Evolutionary conservation across 768 basidiomycete species (phyloP).

Genomic region (Termitomyces sp.): DNA sequence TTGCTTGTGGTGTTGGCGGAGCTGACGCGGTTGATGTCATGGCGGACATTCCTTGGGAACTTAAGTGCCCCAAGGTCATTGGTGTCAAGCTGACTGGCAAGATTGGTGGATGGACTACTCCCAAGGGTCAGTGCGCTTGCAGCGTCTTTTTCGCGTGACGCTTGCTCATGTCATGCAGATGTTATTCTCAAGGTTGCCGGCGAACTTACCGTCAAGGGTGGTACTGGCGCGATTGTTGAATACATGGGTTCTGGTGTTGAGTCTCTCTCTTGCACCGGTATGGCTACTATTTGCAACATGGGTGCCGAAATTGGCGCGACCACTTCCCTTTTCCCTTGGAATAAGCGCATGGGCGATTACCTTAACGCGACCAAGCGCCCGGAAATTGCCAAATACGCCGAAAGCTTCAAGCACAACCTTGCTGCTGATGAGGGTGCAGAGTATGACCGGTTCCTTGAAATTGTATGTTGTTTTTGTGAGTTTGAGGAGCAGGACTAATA

Average conservation of each 20-base stretch:
- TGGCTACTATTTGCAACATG: constrained; percentile 99
- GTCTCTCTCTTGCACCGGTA: constrained; percentile 95
- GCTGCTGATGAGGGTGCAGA: constrained; percentile 82
- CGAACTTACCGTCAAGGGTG: constrained; percentile 98
- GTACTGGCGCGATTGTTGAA: constrained; percentile 98
- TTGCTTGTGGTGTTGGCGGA: constrained; percentile 99
- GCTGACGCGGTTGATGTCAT: constrained; percentile 99
- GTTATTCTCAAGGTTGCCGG: constrained; percentile 99
- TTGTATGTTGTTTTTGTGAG: constrained; percentile 44
- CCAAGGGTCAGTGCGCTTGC: constrained; percentile 62
- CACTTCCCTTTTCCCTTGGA: constrained; percentile 98
- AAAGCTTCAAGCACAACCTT: constrained; percentile 86
- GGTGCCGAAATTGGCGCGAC: constrained; percentile 99
- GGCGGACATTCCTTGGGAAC: constrained; percentile 97
- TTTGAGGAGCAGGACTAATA: not conserved
- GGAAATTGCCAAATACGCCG: constrained; percentile 85
- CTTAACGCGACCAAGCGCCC: constrained; percentile 91
- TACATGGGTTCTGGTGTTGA: constrained; percentile 95
- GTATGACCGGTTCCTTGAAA: constrained; percentile 92
- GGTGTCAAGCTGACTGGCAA: constrained; percentile 96
- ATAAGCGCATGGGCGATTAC: constrained; percentile 89
- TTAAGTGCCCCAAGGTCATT: constrained; percentile 99
- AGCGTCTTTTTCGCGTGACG: not conserved
- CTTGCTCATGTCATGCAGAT: constrained; percentile 41
- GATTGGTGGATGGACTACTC: constrained; percentile 95